phyloP scores from a whole-genome alignment of 2,329 filamentous ascomycete genomes.

The Verticillium isaacii region DNA sequence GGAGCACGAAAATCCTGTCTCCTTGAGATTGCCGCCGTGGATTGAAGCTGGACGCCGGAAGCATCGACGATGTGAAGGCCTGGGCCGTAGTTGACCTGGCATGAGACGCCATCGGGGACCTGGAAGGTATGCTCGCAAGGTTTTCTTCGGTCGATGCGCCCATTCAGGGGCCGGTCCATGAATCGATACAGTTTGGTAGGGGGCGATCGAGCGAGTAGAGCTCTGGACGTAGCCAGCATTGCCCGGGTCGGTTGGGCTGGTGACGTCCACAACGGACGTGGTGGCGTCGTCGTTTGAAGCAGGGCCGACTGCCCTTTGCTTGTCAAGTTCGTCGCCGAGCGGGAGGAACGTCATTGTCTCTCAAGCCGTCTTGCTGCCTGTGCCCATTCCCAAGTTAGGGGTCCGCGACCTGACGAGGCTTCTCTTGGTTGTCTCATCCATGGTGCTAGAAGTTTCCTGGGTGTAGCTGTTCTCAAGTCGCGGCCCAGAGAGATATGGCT shows the following conservation, averaged over 20 bases:
- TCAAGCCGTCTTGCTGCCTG: too few species aligned
- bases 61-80: neutral
- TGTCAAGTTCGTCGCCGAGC: too few species aligned
- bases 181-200: neutral
- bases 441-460: too few species aligned
- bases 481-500: too few species aligned
- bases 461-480: too few species aligned
- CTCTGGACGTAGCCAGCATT: neutral
- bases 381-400: too few species aligned
- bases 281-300: too few species aligned
- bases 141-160: neutral
- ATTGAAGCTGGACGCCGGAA: neutral
- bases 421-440: too few species aligned
- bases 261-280: too few species aligned
- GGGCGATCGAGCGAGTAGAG: neutral
- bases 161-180: neutral
- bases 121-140: neutral
- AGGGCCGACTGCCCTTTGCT: too few species aligned
- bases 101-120: neutral
- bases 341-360: too few species aligned
- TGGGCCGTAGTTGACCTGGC: neutral
- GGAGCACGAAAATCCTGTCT: neutral
- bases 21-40: neutral
- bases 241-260: neutral
- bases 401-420: too few species aligned